phyloP scores from a whole-genome alignment of 345 rosid genomes.

The Sonneratia alba region DNA sequence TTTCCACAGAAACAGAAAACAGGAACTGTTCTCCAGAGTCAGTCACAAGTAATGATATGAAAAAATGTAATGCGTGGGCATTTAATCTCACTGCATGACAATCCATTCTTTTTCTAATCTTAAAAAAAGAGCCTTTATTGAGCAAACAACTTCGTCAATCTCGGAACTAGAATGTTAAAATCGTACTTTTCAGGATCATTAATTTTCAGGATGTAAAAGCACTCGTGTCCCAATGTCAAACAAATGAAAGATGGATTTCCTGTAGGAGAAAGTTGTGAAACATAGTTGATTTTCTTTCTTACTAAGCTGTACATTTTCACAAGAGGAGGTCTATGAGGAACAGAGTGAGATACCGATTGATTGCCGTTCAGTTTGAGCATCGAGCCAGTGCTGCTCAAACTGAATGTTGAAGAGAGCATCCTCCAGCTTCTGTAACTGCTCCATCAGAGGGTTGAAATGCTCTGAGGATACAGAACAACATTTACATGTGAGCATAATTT shows the following conservation, averaged over 20 bases:
- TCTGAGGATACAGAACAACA: constrained; percentile 27
- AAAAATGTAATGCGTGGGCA: too few species aligned
- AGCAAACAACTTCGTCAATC: neutral
- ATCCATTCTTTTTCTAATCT: too few species aligned
- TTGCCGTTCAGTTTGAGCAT: constrained; percentile 71
- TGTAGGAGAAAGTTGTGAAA: neutral
- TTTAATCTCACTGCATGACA: too few species aligned
- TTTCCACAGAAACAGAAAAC: neutral
- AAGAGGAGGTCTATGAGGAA: neutral
- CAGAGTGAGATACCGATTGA: constrained; percentile 42
- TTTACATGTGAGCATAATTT: neutral
- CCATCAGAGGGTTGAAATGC: constrained; percentile 54
- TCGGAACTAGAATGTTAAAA: neutral
- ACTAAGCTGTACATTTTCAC: neutral
- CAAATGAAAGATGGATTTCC: neutral
- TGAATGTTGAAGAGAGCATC: constrained; percentile 66
- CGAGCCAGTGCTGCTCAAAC: constrained; percentile 73
- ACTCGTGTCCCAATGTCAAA: neutral
- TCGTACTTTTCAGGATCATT: neutral
- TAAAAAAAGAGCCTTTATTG: neutral
- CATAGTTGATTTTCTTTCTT: neutral
- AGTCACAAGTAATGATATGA: neutral
- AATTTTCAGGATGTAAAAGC: neutral
- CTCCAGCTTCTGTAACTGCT: constrained; percentile 52
- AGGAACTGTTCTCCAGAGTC: neutral